A percentile compares a stretch with the other conserved stretches of the same genome.
These are phyloP conservation scores for Teratosphaeria pseudoeucalypti DNA, from an alignment of 2,329 filamentous ascomycete species.

Conservation along the genomic window DNA sequence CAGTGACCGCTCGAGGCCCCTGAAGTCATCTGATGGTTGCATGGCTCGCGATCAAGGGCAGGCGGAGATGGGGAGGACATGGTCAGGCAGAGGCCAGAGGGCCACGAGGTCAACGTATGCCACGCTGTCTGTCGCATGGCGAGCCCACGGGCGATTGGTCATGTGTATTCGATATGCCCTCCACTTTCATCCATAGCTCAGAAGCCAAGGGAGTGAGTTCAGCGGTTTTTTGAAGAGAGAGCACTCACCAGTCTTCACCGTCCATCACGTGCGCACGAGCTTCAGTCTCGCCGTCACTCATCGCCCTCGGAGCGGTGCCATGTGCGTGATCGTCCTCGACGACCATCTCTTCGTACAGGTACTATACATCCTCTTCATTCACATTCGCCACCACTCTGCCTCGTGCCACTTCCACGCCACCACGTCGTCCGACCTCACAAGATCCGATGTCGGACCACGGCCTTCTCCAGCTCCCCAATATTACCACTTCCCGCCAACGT, in stretches of 20 bases:
- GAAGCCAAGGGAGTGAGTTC: not conserved
- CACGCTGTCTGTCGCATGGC: not conserved
- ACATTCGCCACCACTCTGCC: not conserved
- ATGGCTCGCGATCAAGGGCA: too few relatives aligned
- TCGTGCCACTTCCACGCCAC: not conserved
- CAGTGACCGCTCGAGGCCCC: not conserved
- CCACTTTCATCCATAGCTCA: not conserved
- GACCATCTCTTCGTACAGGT: not conserved
- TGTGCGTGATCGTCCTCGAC: not conserved
- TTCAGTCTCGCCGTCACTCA: not conserved
- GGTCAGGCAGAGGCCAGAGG: not conserved
- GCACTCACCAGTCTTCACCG: not conserved
- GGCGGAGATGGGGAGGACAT: too few relatives aligned
- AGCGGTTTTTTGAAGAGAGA: not conserved
- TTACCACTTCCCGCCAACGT: constrained; percentile 69
- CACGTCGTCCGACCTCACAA: constrained; percentile 4
- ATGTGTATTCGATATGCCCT: not conserved
- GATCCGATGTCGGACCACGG: constrained; percentile 38
- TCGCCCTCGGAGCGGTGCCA: too few relatives aligned
- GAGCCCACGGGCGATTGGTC: not conserved
- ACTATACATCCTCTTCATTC: not conserved
- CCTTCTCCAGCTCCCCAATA: constrained; percentile 75
- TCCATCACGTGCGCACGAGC: not conserved
- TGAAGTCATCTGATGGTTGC: not conserved
- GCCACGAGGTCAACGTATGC: not conserved